Percentiles rank a stretch among this genome's conserved stretches.
Conservation (phyloP, 2,329 filamentous ascomycete genomes). For the Passalora sequoiae region DNA sequence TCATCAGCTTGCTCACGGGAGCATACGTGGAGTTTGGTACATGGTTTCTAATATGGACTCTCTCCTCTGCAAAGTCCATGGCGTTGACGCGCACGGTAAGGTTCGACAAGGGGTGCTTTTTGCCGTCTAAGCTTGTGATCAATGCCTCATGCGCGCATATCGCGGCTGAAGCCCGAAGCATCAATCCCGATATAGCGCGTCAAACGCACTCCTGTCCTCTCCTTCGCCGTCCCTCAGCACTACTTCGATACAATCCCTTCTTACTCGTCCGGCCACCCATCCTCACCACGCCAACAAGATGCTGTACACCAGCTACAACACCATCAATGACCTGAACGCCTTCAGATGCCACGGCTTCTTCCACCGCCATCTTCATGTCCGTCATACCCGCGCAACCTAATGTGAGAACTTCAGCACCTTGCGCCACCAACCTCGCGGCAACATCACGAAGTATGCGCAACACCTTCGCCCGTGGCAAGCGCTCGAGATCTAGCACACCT, state of each 20-base stretch:
- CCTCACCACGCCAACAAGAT: constrained; percentile 43
- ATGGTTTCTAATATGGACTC: too few species aligned
- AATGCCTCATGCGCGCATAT: too few species aligned
- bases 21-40: too few species aligned
- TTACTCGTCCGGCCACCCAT: constrained; percentile 46
- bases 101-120: too few species aligned
- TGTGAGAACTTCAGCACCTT: constrained; percentile 41
- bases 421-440: constrained; percentile 37
- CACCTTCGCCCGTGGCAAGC: constrained; percentile 38
- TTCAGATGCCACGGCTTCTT: constrained; percentile 43
- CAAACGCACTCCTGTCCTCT: constrained; percentile 42
- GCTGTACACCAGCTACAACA: constrained; percentile 46
- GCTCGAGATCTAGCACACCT: constrained; percentile 44
- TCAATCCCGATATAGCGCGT: too few species aligned
- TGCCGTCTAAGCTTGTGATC: too few species aligned
- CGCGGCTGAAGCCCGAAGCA: too few species aligned
- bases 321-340: constrained; percentile 49
- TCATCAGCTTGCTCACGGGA: too few species aligned
- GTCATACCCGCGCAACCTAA: constrained; percentile 50
- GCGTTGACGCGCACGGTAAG: too few species aligned
- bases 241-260: constrained; percentile 41
- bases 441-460: constrained; percentile 37
- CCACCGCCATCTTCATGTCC: constrained; percentile 43
- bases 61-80: too few species aligned
- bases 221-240: constrained; percentile 34